Evolutionary conservation across 2,329 filamentous ascomycete species (phyloP), one percentile per base, ranked within the genome.

Genomic region (Mycosphaerella arachidis): DNA sequence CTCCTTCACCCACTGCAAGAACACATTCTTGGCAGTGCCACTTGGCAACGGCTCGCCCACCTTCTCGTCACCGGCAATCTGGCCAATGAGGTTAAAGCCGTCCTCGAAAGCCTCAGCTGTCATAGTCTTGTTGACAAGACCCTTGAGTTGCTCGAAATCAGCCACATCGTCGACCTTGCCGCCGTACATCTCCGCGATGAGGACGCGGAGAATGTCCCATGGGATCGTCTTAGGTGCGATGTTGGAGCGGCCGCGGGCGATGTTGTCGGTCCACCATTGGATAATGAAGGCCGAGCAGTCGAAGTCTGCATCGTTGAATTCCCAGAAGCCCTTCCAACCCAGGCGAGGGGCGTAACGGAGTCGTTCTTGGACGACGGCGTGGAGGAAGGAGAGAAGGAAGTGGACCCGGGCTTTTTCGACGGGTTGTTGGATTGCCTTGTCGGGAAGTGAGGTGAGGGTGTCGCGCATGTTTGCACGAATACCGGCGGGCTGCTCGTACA

Each of bases 301-400:
- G 76, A 97, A 97, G 77, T 99, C 94, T 68, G 92, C 96, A 76
- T 99, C 95, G 73, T 99, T 99, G 76, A 99, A 99, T 77, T 99
- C 95, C 94, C 95, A 99, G 82, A 97, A 96, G 56, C 92, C 91
- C 80, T 96, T 97, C 94, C 94, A 99, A 62, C 94, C 94, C 57
- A 99, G 81, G 59, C 84, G 93, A 0, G 94, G 95, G 27, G 93
- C 92, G 74, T 99, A 99, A 63, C 94, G 89, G 63, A 99, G 81
- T 68, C 95, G 84, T 76, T 99, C 94, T 75, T 99, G 94, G 10
- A 97, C 87, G 40, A 99, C 92, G 6, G 94, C 95, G 73, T 99
- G 94, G 68, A 99, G 74, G 83, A 99, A 97, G 3, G 90, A 94
- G 40, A 99, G 83, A 53, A 99, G 81, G 52, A 99, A 82, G 72